Base-by-base conservation (phyloP, 2,329 filamentous ascomycete species). In the Botryotinia calthae region DNA sequence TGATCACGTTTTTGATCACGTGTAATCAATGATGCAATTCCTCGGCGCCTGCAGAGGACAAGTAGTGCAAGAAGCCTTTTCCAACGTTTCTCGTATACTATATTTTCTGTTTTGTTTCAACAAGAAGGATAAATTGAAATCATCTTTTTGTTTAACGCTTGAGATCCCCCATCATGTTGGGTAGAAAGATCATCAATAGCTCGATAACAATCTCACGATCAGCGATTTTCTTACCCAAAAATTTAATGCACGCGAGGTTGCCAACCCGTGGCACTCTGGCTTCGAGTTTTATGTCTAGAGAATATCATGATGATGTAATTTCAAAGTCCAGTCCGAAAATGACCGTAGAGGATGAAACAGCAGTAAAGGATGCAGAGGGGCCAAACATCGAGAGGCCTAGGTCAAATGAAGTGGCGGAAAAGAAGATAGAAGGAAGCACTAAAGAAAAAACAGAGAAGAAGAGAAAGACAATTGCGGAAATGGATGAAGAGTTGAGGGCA, bases 401-500 rank as follows among this genome's bases (percentile, higher is more conserved):
- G 16, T 1, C 40, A 63, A 22, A 3, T 44, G n/a, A n/a, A 44
- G 37, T 31, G 61, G 9, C 61, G 10, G 6, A 40, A 31, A 22
- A 64, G 18, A 20, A 44, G 20, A 4, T 31, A n/a, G 40, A 40
- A 31, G 61, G n/a, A 31, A 44, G 31, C 8, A 6, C 22, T 8
- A 18, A 9, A 12, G 61, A 14, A 22, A 31, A 59, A 9, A 2
- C 6, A 3, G n/a, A 59, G 40, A 37, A 62, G 18, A 74, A 67
- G 62, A 76, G 77, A 73, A 92, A 91, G 80, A 89, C 89, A 0
- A 84, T 88, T 72, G 84, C 87, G 0, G 85, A 94, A 77, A 81
- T 88, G 1, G 92, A 95, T 78, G 87, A 88, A 74, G 91, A 94
- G 76, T 80, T 95, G 37, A 85, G 85, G 58, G 80, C 85, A 73